A percentile compares a stretch with the other conserved stretches of the same genome.
Evolutionary conservation across 1,139 yeast species (phyloP).

Genomic region (Geotrichum candidum): DNA sequence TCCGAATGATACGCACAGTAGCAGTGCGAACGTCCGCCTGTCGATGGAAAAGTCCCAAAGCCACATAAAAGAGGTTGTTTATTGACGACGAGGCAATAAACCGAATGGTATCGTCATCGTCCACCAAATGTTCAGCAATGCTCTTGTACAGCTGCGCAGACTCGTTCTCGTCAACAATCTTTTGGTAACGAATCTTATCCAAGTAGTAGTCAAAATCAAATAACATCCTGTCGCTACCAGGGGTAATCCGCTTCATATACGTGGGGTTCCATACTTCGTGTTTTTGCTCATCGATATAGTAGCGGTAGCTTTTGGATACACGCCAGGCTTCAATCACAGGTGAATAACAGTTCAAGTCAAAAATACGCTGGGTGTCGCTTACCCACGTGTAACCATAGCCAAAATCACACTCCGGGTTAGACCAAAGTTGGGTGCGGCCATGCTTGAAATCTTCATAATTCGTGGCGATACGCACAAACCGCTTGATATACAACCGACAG

Average conservation of each 20-base stretch:
- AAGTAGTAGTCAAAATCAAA: slow-evolving; percentile 33
- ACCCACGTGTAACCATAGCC: slow-evolving; percentile 36
- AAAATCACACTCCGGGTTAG: slow-evolving; percentile 25
- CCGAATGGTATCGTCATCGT: slow-evolving; percentile 32
- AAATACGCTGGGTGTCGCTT: slow-evolving; percentile 25
- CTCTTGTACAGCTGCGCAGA: slow-evolving; percentile 27
- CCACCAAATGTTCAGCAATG: slow-evolving; percentile 28
- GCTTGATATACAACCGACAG: slow-evolving; percentile 30
- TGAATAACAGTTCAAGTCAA: slow-evolving; percentile 28
- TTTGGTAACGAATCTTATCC: slow-evolving; percentile 29
- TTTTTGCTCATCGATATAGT: slow-evolving; percentile 26
- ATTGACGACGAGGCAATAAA: slow-evolving; percentile 27
- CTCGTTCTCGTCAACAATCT: slow-evolving; percentile 28
- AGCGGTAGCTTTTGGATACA: slow-evolving; percentile 28
- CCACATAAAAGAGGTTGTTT: slow-evolving; percentile 30
- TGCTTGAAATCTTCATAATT: slow-evolving; percentile 31
- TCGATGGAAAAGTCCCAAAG: slow-evolving; percentile 36
- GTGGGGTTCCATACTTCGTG: not conserved
- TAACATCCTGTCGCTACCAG: slow-evolving; percentile 26
- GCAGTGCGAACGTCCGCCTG: slow-evolving; percentile 28
- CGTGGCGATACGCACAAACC: slow-evolving; percentile 33
- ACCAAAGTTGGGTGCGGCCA: slow-evolving; percentile 30
- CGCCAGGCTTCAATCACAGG: slow-evolving; percentile 36
- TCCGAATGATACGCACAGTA: slow-evolving; percentile 29
- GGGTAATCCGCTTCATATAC: slow-evolving; percentile 20